Conservation (phyloP, 192 early-diverging fungal species). For the Thoreauomyces humboldtii region DNA sequence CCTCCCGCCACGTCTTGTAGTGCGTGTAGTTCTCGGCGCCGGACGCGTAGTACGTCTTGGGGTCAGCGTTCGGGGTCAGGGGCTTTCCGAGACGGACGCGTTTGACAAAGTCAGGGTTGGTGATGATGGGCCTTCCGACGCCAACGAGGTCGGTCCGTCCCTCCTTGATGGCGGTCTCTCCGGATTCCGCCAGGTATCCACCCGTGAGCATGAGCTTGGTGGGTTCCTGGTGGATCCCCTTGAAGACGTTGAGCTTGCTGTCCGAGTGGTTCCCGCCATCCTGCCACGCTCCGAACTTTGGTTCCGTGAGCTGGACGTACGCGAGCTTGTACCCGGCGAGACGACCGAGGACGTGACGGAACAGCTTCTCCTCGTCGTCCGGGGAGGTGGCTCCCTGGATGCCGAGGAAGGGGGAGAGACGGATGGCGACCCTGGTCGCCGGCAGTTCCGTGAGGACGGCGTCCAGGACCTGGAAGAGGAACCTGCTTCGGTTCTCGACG, state of each 20-base stretch:
- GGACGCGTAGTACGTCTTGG: conserved; percentile 32
- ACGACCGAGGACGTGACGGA: conserved; percentile 1
- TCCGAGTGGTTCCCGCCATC: neutral
- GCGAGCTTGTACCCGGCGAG: conserved; percentile 23
- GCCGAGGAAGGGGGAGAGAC: conserved; percentile 33
- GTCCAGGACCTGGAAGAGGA: conserved; percentile 32
- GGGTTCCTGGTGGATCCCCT: conserved; percentile 14
- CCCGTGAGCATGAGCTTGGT: conserved; percentile 22
- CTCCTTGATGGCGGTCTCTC: conserved; percentile 7
- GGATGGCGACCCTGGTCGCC: conserved; percentile 29
- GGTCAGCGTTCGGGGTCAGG: conserved; percentile 31
- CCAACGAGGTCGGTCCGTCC: conserved; percentile 35
- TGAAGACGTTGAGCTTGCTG: neutral
- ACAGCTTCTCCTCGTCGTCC: conserved; percentile 11
- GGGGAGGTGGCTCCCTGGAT: conserved; percentile 15
- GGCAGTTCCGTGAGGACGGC: conserved; percentile 21
- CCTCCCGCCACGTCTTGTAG: conserved; percentile 34
- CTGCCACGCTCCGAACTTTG: neutral
- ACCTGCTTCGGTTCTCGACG: conserved; percentile 74
- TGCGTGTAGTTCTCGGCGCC: conserved; percentile 38
- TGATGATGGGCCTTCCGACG: conserved; percentile 32
- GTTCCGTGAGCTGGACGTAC: conserved; percentile 29
- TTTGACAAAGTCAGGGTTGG: conserved; percentile 42
- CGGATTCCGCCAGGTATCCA: conserved; percentile 13
- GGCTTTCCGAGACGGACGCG: conserved; percentile 26